Base-by-base conservation (phyloP, 163 green algal species). In the Scenedesmus sp. region DNA sequence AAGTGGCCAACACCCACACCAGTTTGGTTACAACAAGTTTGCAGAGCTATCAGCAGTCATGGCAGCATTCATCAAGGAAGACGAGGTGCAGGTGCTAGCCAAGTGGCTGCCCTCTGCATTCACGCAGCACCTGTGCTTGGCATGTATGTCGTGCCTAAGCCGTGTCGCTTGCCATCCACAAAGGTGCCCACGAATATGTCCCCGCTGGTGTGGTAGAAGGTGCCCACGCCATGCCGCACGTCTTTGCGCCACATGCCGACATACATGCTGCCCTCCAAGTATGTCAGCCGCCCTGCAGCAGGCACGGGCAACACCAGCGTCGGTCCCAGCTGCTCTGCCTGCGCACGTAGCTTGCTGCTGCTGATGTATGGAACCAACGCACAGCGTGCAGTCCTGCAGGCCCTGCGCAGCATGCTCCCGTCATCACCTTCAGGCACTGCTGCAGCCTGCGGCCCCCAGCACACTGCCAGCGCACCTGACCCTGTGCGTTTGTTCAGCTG, bases 111-210 rank as follows among this genome's bases (percentile, higher is more conserved):
- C 65, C 43, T 20, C 59, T 35, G 51, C 51, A 44, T 33, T 46
- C 49, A 15, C 35, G 12, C 15, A 46, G 20, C n/a, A 90, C 76
- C 87, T 53, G 72, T 92, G 65, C 92, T 80, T n/a, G 91, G 88
- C 93, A 96, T 94, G 89, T 94, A 96, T 35, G 96, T 81, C 0
- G 93, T 96, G 46, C 95, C 95, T 61, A 96, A 88, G 30, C 95
- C 95, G 81, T 97, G 93, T 70, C 93, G 90, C 81, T 89, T 88
- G 91, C 95, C 94, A 0, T 91, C n/a, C 43, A 95, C 87, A 85
- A 94, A 97, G 81, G 90, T 94, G 16, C 95, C 95, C 18, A 94
- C 84, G 89, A 96, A 96, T 5, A 96, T 88, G 72, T 94, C 90
- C 3, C 94, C 93, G 35, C 56, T 89, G 24, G 18, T 53, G 81